Conservation (phyloP, 176 grass and related monocot species). For the Oryza rufipogon region DNA sequence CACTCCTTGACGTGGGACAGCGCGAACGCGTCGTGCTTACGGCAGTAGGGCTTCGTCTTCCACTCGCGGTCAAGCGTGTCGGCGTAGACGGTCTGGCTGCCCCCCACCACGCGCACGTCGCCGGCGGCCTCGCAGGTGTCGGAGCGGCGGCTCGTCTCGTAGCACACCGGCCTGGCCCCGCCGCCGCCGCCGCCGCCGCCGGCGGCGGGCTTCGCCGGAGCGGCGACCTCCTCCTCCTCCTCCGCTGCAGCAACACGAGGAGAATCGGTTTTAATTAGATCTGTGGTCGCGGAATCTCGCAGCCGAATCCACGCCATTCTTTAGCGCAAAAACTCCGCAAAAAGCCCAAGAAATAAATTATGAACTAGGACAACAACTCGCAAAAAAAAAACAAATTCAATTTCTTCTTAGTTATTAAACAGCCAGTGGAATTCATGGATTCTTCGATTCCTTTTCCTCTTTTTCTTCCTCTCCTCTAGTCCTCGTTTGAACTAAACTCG, state of each 20-base stretch:
- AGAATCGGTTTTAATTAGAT: conserved; percentile 43
- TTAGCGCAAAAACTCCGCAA: neutral
- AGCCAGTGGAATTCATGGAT: conserved; percentile 8
- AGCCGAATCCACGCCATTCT: neutral
- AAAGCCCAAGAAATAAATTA: neutral
- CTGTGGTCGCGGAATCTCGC: conserved; percentile 29
- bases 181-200: neutral
- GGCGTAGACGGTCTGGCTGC: conserved; percentile 36
- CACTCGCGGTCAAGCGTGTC: conserved; percentile 45
- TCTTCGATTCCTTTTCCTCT: neutral
- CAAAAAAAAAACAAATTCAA: neutral
- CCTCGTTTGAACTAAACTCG: neutral
- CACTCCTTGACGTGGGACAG: conserved; percentile 60
- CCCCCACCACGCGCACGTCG: conserved; percentile 54
- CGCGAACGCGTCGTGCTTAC: conserved; percentile 55
- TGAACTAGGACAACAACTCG: neutral
- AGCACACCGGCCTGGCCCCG: conserved; percentile 42
- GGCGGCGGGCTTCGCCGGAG: neutral
- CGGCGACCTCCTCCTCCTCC: neutral
- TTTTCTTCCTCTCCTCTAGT: neutral
- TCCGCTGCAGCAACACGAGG: conserved; percentile 2
- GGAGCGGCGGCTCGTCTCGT: conserved; percentile 59
- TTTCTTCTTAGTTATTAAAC: neutral
- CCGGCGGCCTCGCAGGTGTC: conserved; percentile 64
- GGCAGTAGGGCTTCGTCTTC: conserved; percentile 59